A percentile compares a stretch with the other conserved stretches of the same genome.
Conservation (phyloP, 2,329 filamentous ascomycete genomes). For the Tolypocladium paradoxum region DNA sequence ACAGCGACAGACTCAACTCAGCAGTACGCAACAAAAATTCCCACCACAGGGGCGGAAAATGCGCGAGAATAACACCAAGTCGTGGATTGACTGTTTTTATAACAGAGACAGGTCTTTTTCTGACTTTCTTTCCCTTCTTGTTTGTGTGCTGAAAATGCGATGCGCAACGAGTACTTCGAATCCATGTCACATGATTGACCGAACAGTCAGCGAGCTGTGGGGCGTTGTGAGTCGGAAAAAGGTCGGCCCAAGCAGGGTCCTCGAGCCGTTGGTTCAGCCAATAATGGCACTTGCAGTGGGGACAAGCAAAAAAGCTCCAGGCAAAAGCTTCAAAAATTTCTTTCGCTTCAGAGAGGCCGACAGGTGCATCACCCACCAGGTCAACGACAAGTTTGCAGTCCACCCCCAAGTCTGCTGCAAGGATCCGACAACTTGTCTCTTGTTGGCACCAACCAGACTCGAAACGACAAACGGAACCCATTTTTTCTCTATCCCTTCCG, state of each 20-base stretch:
- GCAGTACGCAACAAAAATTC: background rate
- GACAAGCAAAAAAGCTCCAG: conserved; percentile 9
- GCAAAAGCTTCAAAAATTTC: conserved; percentile 28
- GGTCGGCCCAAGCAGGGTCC: conserved; percentile 5
- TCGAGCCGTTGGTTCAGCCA: conserved; percentile 1
- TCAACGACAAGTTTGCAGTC: background rate
- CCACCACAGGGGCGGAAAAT: background rate
- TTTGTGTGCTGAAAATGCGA: background rate
- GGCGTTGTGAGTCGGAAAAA: conserved; percentile 4
- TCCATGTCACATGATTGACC: background rate
- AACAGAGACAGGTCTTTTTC: background rate
- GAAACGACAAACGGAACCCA: conserved; percentile 1
- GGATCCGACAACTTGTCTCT: background rate
- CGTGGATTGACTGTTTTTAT: background rate
- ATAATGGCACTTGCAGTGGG: conserved; percentile 6
- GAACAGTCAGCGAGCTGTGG: background rate
- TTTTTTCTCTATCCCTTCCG: conserved; percentile 8
- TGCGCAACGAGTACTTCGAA: background rate
- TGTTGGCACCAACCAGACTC: background rate
- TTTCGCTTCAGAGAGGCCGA: conserved; percentile 12
- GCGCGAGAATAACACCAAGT: background rate
- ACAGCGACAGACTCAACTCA: background rate
- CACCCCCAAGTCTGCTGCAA: background rate
- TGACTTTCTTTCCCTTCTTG: background rate
- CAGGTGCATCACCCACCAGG: background rate